These are phyloP conservation scores for Mollisiaceae sp. DNA, from an alignment of 2,329 filamentous ascomycete species.

Conservation along the genomic window DNA sequence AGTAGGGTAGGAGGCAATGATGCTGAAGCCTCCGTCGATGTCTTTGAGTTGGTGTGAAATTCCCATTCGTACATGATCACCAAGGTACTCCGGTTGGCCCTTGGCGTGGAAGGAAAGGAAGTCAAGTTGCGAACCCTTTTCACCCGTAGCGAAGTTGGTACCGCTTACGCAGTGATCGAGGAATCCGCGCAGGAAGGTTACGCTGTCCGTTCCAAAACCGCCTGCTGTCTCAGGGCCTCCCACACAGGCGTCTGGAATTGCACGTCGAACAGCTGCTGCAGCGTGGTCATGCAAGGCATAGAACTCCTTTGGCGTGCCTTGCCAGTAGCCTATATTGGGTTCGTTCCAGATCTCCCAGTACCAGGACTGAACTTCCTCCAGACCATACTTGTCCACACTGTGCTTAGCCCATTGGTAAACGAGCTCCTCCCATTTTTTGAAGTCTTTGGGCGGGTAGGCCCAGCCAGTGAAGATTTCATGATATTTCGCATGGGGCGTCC, in stretches of 20 bases:
- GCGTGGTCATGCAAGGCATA: neutral
- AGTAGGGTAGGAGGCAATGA: neutral
- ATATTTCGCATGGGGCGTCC: neutral
- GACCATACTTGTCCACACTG: neutral
- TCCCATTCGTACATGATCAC: neutral
- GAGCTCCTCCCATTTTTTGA: neutral
- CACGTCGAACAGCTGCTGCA: neutral
- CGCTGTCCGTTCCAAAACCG: neutral
- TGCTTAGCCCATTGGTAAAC: conserved; percentile 3
- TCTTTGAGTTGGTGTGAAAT: neutral
- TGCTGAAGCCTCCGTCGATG: neutral
- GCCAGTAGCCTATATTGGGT: neutral
- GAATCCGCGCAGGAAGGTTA: neutral
- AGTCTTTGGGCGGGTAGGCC: neutral
- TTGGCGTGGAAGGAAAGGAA: neutral
- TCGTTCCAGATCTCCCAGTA: conserved; percentile 7
- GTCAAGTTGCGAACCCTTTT: neutral
- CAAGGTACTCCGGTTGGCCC: neutral
- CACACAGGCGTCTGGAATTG: neutral
- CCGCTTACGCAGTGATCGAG: neutral
- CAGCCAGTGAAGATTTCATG: neutral
- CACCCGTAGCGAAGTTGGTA: neutral
- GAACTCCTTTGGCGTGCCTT: neutral
- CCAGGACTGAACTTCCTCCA: neutral
- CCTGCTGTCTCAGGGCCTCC: neutral